Conservation (phyloP, 805 yeast species). For the Lachancea lanzarotensis region DNA sequence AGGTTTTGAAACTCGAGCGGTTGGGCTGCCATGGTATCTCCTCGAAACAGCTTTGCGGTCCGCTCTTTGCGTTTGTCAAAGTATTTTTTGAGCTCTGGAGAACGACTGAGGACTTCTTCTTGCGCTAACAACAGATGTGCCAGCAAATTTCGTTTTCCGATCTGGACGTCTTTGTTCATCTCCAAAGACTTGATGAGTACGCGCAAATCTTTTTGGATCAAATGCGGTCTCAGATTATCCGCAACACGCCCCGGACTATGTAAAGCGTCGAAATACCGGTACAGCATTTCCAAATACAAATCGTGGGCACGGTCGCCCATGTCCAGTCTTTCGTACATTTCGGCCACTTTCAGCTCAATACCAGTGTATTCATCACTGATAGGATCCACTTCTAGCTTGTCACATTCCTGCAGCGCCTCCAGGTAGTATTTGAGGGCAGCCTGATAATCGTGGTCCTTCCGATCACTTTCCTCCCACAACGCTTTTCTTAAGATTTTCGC, state of each 20-base stretch:
- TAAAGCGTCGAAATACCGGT: slow-evolving; percentile 50
- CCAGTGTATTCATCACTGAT: slow-evolving; percentile 83
- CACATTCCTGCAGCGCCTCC: slow-evolving; percentile 63
- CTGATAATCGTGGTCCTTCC: slow-evolving; percentile 46
- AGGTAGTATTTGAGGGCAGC: slow-evolving; percentile 67
- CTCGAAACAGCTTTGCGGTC: slow-evolving; percentile 11
- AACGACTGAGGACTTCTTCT: slow-evolving; percentile 48
- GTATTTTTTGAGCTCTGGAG: slow-evolving; percentile 32
- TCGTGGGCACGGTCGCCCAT: slow-evolving; percentile 57
- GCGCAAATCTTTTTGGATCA: slow-evolving; percentile 64
- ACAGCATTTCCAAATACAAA: slow-evolving; percentile 60
- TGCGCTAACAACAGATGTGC: slow-evolving; percentile 63
- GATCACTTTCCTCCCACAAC: slow-evolving; percentile 75
- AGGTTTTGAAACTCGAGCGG: slow-evolving; percentile 23
- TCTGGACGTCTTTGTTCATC: slow-evolving; percentile 41
- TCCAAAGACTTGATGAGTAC: slow-evolving; percentile 64
- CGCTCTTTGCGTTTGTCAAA: slow-evolving; percentile 31
- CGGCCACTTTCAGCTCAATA: slow-evolving; percentile 77
- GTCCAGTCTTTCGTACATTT: slow-evolving; percentile 70
- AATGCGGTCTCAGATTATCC: slow-evolving; percentile 41
- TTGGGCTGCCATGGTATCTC: slow-evolving; percentile 9
- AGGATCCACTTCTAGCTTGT: slow-evolving; percentile 47
- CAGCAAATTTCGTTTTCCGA: slow-evolving; percentile 50
- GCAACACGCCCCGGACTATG: slow-evolving; percentile 35
- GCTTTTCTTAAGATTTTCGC: slow-evolving; percentile 70